These are phyloP conservation scores for Nicotiana tomentosiformis DNA, from an alignment of 257 asterid species.

Conservation along the genomic window DNA sequence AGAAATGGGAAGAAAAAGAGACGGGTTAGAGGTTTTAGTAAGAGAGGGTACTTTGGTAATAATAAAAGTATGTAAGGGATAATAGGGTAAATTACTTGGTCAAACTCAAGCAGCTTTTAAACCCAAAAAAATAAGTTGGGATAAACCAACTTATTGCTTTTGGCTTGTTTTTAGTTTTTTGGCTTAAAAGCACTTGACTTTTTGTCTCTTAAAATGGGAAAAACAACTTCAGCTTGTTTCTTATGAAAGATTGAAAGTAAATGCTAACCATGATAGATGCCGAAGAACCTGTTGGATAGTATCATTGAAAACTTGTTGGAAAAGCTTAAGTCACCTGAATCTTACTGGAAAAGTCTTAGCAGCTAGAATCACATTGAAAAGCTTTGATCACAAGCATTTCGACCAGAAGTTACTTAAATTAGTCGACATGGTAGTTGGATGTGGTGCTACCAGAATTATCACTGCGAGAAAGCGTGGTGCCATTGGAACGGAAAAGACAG, in stretches of 20 bases:
- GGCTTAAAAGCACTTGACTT: no score
- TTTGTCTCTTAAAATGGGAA: not conserved
- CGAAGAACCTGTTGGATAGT: not conserved
- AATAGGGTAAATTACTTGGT: no score
- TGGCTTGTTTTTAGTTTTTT: no score
- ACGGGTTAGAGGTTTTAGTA: no score
- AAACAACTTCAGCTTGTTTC: not conserved
- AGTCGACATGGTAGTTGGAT: not conserved
- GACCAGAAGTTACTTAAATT: not conserved
- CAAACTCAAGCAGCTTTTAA: no score
- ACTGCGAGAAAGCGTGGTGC: not conserved
- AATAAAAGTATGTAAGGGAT: no score
- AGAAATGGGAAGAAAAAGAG: no score
- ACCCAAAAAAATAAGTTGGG: no score
- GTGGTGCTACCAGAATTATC: not conserved
- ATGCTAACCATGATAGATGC: not conserved
- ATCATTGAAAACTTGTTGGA: not conserved
- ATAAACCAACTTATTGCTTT: no score
- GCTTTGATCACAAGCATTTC: not conserved
- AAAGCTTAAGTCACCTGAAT: not conserved
- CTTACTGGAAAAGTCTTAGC: not conserved
- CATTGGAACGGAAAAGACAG: not conserved
- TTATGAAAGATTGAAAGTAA: not conserved
- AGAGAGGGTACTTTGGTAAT: no score
- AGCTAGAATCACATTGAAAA: not conserved